Evolutionary conservation across 2,329 filamentous ascomycete species (phyloP).

Genomic region (Aspergillus pseudoterreus): DNA sequence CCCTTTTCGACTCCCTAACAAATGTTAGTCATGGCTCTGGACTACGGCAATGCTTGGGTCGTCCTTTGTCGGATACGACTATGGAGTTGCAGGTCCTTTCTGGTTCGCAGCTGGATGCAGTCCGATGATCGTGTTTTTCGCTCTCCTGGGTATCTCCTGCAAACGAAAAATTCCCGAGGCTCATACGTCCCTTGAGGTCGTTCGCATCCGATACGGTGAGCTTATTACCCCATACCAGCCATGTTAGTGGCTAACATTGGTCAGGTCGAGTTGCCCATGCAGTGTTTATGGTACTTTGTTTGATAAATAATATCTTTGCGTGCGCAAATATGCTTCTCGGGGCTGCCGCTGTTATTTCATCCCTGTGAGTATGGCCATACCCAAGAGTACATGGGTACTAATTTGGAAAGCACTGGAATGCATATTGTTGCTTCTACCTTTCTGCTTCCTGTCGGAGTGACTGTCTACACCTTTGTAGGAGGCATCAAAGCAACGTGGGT

Average conservation of each 20-base stretch:
- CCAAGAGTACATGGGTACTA: background rate
- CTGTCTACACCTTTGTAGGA: constrained; percentile 38
- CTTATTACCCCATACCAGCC: background rate
- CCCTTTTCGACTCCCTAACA: background rate
- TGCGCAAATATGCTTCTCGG: constrained; percentile 53
- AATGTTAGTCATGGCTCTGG: constrained; percentile 48
- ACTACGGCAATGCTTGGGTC: constrained; percentile 52
- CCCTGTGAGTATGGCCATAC: too few species aligned
- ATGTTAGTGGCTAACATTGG: constrained; percentile 2
- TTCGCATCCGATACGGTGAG: constrained; percentile 49
- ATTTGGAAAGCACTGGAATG: constrained; percentile 43
- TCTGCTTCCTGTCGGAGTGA: constrained; percentile 39
- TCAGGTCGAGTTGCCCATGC: constrained; percentile 43
- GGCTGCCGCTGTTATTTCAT: constrained; percentile 38
- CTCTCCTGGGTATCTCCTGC: constrained; percentile 49
- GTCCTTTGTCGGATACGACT: constrained; percentile 51
- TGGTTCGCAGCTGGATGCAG: constrained; percentile 57
- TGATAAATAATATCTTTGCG: constrained; percentile 54
- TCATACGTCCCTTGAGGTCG: constrained; percentile 53
- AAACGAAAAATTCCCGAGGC: constrained; percentile 53
- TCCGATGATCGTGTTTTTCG: constrained; percentile 56
- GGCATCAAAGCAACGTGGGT: constrained; percentile 39
- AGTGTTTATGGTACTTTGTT: constrained; percentile 50
- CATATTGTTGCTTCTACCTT: constrained; percentile 51
- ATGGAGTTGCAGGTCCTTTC: constrained; percentile 54